Evolutionary conservation across 306 rosid species (phyloP), one percentile per base, ranked within the genome.

Genomic region (Erythrophleum fordii): DNA sequence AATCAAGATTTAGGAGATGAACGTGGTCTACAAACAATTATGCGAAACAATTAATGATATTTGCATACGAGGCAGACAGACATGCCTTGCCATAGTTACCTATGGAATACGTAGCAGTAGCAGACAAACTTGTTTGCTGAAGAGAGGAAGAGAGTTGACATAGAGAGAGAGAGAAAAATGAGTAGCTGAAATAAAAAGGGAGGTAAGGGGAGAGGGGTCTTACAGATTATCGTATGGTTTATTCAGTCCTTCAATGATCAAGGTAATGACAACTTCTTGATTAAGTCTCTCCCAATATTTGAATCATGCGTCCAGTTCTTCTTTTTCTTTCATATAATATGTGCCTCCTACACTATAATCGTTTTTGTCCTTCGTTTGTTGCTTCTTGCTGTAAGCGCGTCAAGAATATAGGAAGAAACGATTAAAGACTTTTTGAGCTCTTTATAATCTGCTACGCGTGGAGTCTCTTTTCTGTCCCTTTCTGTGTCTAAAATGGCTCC

Each of bases 161-260:
- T 20, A 31, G 34, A 31, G 34, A 31, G 34, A 31, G 34, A 31
- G 34, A 31, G 34, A 31, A 4, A 31, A 4, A 31, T 1, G 34
- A 31, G 4, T 31, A 31, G 34, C 34, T 31, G 34, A 31, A 31
- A 31, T 31, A 31, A 31, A 31, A 31, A 31, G 34, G 2, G 34
- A 31, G 2, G 34, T 31, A 31, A 20, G 59, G 59, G 29, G 34
- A 2, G 42, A 17, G 46, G 23, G 25, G 39, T 37, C n/a, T 31
- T 75, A 8, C 55, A 26, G 25, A n/a, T n/a, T n/a, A n/a, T n/a
- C n/a, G 41, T 10, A 44, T 35, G 51, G 46, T 42, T 56, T 23
- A 66, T 75, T 83, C 64, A 66, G 62, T 73, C 56, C 59, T 25
- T 72, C 59, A 77, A 83, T 83, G 26, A 83, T 72, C 65, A 78